Base-by-base conservation (phyloP, 73 alveolate species). In the Blepharisma japonicum region DNA sequence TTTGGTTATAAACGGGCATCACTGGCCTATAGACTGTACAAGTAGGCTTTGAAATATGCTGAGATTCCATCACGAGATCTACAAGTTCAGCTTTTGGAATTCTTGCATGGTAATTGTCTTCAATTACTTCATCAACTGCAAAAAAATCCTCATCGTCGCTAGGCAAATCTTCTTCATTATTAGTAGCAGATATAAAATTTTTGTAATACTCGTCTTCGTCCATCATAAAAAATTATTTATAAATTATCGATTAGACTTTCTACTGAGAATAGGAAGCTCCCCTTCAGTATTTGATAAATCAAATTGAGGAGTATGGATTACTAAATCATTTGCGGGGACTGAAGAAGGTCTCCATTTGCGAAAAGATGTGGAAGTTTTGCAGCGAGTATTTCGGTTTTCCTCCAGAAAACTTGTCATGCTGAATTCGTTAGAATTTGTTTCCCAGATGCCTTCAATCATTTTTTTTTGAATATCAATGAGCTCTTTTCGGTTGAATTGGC, bases 401-500 rank as follows among this genome's bases (percentile, higher is more conserved):
- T 51, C 66, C 0, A 51, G 21, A 18, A 51, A 32, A 32, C 42
- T 32, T 32, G 42, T 32, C 42, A 32, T 32, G 42, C 66, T 51
- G 66, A 51, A 51, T 61, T 61, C 74, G 2, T n/a, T 9, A 2
- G n/a, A 9, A 61, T n/a, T n/a, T 25, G 49, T 39, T 9, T 61
- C 18, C 18, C 18, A 9, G 18, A 61, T 18, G 4, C 74, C 80
- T 70, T 70, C 80, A 45, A 70, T n/a, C 0, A 70, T 45, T 47
- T 70, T 70, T 54, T 25, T 47, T 5, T 47, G 56, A 4, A 47
- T n/a, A 9, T 70, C 66, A 11, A 70, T 7, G 9, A 77, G 56
- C n/a, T 77, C 50, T 6, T 6, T 68, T 48, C 86, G 68, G 20
- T 56, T 6, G 32, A 45, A 78, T 25, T n/a, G 18, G n/a, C 45